phyloP scores from a whole-genome alignment of 345 rosid genomes.

The sweet orange (Citrus sinensis) region DNA sequence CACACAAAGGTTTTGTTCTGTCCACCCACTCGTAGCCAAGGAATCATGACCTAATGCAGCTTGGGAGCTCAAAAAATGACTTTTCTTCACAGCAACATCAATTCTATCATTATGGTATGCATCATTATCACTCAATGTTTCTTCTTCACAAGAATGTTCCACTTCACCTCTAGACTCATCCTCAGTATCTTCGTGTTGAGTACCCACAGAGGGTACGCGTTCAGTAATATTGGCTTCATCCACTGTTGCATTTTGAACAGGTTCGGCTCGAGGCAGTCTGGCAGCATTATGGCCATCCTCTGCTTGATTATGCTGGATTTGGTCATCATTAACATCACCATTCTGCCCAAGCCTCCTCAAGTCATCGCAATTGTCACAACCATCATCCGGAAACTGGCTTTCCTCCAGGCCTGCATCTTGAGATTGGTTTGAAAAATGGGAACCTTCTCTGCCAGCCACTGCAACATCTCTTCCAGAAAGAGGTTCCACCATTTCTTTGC shows the following conservation, averaged over 20 bases:
- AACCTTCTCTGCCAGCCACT: constrained; percentile 10
- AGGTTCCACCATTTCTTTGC: constrained; percentile 1
- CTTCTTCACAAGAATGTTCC: constrained; percentile 22
- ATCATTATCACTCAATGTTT: constrained; percentile 23
- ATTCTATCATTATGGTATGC: constrained; percentile 18
- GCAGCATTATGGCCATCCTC: constrained; percentile 11
- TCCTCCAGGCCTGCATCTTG: constrained; percentile 16
- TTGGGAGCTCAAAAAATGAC: constrained; percentile 34
- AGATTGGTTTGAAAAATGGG: constrained; percentile 13
- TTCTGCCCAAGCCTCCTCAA: constrained; percentile 8
- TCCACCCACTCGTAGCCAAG: constrained; percentile 19
- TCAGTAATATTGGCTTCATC: constrained; percentile 16
- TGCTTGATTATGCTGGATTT: constrained; percentile 10
- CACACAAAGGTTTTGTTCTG: constrained; percentile 40
- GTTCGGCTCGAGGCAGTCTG: constrained; percentile 6
- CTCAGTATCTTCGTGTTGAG: not conserved
- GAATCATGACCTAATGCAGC: constrained; percentile 17
- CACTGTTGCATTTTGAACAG: not conserved
- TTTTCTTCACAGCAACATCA: constrained; percentile 34
- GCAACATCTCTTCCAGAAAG: not conserved
- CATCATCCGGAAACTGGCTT: constrained; percentile 17
- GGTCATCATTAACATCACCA: constrained; percentile 14
- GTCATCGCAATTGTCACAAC: constrained; percentile 11
- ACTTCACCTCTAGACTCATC: constrained; percentile 12
- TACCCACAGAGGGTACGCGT: constrained; percentile 6